Evolutionary conservation across 2,329 filamentous ascomycete species (phyloP).

Genomic region (Simplicillium aogashimaense): DNA sequence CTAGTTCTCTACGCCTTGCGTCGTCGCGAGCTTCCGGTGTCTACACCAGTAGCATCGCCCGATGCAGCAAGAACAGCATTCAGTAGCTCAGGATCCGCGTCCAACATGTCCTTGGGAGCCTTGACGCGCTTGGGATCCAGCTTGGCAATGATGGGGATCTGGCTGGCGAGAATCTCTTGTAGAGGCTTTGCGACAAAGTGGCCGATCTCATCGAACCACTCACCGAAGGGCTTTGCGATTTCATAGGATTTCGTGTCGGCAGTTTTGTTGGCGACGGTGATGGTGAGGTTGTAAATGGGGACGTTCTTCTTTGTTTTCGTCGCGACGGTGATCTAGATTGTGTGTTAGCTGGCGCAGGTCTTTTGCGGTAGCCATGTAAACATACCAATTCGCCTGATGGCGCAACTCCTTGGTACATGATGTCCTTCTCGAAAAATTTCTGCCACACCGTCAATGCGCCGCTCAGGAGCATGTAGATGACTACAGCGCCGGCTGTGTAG

Average conservation of each 20-base stretch:
- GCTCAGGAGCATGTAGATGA: conserved; percentile 71
- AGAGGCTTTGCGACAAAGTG: conserved; percentile 67
- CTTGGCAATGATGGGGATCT: conserved; percentile 54
- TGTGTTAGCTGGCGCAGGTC: too few species aligned
- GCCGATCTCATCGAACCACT: conserved; percentile 68
- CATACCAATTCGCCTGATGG: conserved; percentile 58
- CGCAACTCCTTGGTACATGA: conserved; percentile 65
- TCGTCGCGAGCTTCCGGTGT: conserved; percentile 33
- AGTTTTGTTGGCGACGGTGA: conserved; percentile 37
- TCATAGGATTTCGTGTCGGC: conserved; percentile 34
- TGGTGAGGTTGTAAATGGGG: conserved; percentile 67
- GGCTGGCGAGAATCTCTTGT: conserved; percentile 65
- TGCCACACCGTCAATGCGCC: conserved; percentile 74
- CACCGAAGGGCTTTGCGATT: conserved; percentile 55
- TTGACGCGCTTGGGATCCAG: conserved; percentile 52
- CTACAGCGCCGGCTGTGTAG: conserved; percentile 72
- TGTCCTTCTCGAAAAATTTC: conserved; percentile 69
- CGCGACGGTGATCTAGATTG: conserved; percentile 58
- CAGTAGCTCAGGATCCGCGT: conserved; percentile 35
- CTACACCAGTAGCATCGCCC: conserved; percentile 22
- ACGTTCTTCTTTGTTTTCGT: conserved; percentile 69
- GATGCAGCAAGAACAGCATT: conserved; percentile 33
- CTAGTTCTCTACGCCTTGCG: conserved; percentile 27
- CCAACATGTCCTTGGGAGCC: conserved; percentile 24
- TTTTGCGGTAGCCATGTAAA: too few species aligned